Conservation (phyloP, 176 grass and related monocot species). For the Paspalum vaginatum region DNA sequence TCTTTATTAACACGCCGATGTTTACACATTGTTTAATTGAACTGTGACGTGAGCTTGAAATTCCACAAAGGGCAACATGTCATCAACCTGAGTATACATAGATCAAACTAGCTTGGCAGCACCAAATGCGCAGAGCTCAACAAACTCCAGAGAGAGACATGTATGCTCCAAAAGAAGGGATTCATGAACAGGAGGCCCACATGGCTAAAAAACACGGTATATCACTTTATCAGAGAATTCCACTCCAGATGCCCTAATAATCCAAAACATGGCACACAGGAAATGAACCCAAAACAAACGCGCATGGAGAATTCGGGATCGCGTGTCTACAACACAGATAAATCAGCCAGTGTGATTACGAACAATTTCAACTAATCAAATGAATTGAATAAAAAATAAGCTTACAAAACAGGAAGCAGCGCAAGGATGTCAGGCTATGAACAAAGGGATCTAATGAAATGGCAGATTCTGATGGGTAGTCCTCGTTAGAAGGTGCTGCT, state of each 20-base stretch:
- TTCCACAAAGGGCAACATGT: background rate
- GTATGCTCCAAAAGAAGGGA: slow-evolving; percentile 12
- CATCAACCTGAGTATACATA: background rate
- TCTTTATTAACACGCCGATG: background rate
- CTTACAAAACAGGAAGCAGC: slow-evolving; percentile 50
- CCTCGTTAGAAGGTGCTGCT: slow-evolving; percentile 83
- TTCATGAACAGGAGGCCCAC: slow-evolving; percentile 14
- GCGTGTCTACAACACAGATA: slow-evolving; percentile 44
- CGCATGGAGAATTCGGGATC: slow-evolving; percentile 9
- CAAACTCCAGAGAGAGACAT: slow-evolving; percentile 4
- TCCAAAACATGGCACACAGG: slow-evolving; percentile 46
- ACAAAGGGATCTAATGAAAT: slow-evolving; percentile 68
- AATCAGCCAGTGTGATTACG: slow-evolving; percentile 46
- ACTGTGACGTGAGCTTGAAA: background rate
- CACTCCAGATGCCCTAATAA: slow-evolving; percentile 42
- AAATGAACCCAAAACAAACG: slow-evolving; percentile 57
- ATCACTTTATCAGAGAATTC: slow-evolving; percentile 29
- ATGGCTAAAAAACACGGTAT: slow-evolving; percentile 36
- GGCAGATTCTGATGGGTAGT: slow-evolving; percentile 40
- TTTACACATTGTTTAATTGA: background rate
- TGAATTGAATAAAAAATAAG: slow-evolving; percentile 82
- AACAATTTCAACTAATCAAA: slow-evolving; percentile 71
- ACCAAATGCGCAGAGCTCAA: background rate
- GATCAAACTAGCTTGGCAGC: slow-evolving; percentile 18
- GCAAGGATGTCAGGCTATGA: slow-evolving; percentile 72